phyloP scores from a whole-genome alignment of 2,329 filamentous ascomycete genomes.

The Pseudogymnoascus sp. region DNA sequence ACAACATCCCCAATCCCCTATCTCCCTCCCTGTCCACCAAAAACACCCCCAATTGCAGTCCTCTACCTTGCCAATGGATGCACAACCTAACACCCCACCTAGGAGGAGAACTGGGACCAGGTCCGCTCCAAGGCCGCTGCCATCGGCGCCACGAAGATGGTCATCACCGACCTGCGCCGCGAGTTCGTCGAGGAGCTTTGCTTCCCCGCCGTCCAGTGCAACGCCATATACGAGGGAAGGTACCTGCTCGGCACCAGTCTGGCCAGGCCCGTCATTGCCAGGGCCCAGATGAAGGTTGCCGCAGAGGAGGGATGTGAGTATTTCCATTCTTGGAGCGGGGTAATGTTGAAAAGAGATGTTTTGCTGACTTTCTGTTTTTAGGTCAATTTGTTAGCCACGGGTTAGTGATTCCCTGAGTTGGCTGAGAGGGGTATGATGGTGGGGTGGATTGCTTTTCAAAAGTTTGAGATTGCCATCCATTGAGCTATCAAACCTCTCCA shows the following conservation, averaged over 20 bases:
- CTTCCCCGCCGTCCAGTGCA: constrained; percentile 72
- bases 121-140: constrained; percentile 63
- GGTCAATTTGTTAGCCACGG: constrained; percentile 6
- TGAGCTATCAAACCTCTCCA: neutral
- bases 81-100: neutral
- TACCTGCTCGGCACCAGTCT: constrained; percentile 57
- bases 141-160: constrained; percentile 30
- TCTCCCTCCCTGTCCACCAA: neutral
- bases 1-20: neutral
- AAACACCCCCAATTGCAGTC: constrained; percentile 9
- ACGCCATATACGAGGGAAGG: constrained; percentile 61
- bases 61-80: neutral
- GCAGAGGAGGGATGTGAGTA: constrained; percentile 52
- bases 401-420: neutral
- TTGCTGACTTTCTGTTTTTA: neutral
- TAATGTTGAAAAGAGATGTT: neutral
- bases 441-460: neutral
- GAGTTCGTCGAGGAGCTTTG: constrained; percentile 77
- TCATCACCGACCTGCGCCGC: constrained; percentile 56
- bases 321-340: neutral
- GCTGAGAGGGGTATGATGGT: neutral
- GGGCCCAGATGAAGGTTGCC: constrained; percentile 57
- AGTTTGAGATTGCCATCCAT: neutral
- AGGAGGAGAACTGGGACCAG: constrained; percentile 38
- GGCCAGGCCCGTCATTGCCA: constrained; percentile 63